Evolutionary conservation across 306 rosid genomes (phyloP), one percentile per base, ranked within the genome.

Genomic region (Purshia tridentata): DNA sequence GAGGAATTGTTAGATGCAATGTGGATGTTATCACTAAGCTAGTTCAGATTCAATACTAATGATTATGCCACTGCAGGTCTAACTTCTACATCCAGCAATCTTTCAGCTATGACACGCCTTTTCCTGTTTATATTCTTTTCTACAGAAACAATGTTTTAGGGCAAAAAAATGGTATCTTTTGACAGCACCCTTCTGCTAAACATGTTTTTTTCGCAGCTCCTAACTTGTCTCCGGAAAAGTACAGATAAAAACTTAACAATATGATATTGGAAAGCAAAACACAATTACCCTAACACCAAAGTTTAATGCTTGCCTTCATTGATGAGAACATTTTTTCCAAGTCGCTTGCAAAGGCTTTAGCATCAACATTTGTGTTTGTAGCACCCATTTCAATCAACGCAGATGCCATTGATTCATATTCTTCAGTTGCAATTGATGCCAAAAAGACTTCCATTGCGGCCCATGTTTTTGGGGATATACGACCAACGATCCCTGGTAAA

Each of bases 381-480:
- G 99, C 96, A 76, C 96, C 99, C 97, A 94, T 91, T 89, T 91
- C 87, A 85, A 89, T 91, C 86, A 94, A 87, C 58, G 99, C 67
- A 74, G 97, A 89, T 48, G 97, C 90, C 96, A 94, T 94, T 20
- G 93, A 86, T 68, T 87, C 93, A 83, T 94, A 94, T 79, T 94
- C 99, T 80, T 88, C 97, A 47, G 84, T 37, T 70, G 95, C 80
- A 85, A 94, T 88, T 75, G 97, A 94, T 80, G 85, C 91, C 86
- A 94, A 80, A 84, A 89, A 94, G 67, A 87, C 80, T 75, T 94
- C 99, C 99, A 94, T 88, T 49, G 99, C 96, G 69, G 93, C 91
- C 97, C 97, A 94, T 18, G 99, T 89, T 84, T 88, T 86, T 23
- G 96, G 96, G 57, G 96, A 83, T 82, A 94, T 88, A 29, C 88